Base-by-base conservation (phyloP, 2,329 filamentous ascomycete genomes). In the Phyllosticta paracitricarpa region DNA sequence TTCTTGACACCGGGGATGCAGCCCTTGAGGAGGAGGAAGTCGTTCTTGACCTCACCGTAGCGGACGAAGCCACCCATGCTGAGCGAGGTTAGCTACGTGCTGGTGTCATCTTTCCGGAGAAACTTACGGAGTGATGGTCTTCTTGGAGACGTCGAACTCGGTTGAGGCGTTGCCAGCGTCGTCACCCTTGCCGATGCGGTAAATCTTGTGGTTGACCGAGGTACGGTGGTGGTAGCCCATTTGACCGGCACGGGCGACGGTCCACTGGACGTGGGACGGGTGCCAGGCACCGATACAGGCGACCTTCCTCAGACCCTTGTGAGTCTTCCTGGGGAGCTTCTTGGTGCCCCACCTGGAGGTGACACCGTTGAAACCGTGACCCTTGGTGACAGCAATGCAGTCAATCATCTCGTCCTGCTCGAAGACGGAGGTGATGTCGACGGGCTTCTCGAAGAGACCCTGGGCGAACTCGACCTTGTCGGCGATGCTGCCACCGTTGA, bases 221-320 rank as follows among this genome's bases (percentile, higher is more conserved):
- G 94, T 99, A 89, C 94, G 92, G 84, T 99, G 94, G 81, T 99
- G 94, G 88, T 99, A 99, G 85, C 94, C 94, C 81, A 87, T 86
- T 84, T 99, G 94, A 96, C 94, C 94, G 69, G 94, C 94, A 89
- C 94, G 94, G 78, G 93, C 94, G 84, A 99, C 94, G 79, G 94
- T 99, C 94, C 94, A 99, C 85, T 99, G 94, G 81, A 99, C 94
- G 91, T 99, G 94, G 81, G 89, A 91, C 77, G 94, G 94, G 85
- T 99, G 94, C 94, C 94, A 99, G 74, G 94, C 94, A 89, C 94
- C 94, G 80, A 99, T 99, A 96, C 94, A 99, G 77, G 94, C 94
- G 73, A 99, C 93, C 89, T 99, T 99, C 77, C 94, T 89, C 77
- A 99, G 91, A 96, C 94, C 94, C 89, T 99, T 99, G 89, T 99